These are phyloP conservation scores for Pyricularia pennisetigena DNA, from an alignment of 2,329 filamentous ascomycete species.

Conservation along the genomic window DNA sequence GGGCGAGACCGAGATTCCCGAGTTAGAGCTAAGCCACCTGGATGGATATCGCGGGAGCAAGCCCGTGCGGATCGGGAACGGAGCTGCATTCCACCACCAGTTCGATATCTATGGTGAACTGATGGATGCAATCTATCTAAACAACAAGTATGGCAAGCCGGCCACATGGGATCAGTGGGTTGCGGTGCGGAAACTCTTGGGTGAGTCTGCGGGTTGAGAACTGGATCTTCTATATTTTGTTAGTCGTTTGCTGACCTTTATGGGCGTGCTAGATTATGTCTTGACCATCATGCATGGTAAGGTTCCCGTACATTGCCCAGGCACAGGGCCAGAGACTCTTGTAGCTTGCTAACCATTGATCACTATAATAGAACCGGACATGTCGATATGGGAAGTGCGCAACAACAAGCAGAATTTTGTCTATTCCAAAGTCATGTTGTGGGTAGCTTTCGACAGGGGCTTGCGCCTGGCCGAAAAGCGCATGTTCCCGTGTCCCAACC, in stretches of 20 bases:
- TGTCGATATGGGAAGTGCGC: conserved; percentile 78
- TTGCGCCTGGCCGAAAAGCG: conserved; percentile 66
- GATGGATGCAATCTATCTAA: conserved; percentile 68
- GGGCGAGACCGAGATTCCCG: conserved; percentile 65
- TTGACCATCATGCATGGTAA: conserved; percentile 53
- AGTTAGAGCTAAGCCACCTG: conserved; percentile 57
- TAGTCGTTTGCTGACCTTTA: not conserved
- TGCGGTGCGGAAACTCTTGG: conserved; percentile 55
- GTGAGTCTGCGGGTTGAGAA: conserved; percentile 19
- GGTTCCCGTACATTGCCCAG: not conserved
- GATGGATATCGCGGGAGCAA: conserved; percentile 62
- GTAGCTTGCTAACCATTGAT: not conserved
- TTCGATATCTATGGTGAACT: conserved; percentile 74
- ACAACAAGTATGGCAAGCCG: conserved; percentile 71
- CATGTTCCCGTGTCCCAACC: conserved; percentile 64
- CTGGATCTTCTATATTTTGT: not conserved
- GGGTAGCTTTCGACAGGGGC: conserved; percentile 71
- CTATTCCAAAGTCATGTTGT: conserved; percentile 77
- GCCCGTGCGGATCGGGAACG: conserved; percentile 69
- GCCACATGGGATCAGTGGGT: conserved; percentile 70
- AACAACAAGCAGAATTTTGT: conserved; percentile 68
- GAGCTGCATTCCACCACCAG: conserved; percentile 65
- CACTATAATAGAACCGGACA: conserved; percentile 48
- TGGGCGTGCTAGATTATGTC: conserved; percentile 48
- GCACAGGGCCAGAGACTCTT: too few relatives aligned